These are phyloP conservation scores for Pseudisothecium myosuroides DNA, from an alignment of 225 moss, liverwort and hornwort genomes.

Conservation along the genomic window DNA sequence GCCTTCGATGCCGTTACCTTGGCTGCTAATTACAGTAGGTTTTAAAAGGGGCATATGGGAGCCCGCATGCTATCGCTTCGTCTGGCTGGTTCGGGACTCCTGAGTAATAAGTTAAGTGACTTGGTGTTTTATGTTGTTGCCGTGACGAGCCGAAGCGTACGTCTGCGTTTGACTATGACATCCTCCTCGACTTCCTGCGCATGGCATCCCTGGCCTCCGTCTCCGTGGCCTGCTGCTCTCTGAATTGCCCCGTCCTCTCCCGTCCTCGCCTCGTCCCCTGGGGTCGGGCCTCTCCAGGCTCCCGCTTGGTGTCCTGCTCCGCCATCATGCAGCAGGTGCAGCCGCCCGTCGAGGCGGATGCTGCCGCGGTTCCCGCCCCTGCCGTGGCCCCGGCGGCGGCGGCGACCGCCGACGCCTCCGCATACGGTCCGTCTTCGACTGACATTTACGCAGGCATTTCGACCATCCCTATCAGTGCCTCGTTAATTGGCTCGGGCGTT, in stretches of 20 bases:
- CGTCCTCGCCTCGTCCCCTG: not conserved
- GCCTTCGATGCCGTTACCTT: too few species aligned
- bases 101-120: too few species aligned
- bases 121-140: not conserved
- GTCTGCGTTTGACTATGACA: constrained; percentile 6
- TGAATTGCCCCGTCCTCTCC: not conserved
- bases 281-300: not conserved
- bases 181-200: not conserved
- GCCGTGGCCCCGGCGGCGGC: not conserved
- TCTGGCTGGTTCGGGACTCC: not conserved
- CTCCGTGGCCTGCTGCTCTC: not conserved
- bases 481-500: constrained; percentile 41
- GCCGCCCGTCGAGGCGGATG: not conserved
- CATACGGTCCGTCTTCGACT: not conserved
- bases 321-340: constrained; percentile 17
- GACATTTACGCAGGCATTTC: constrained; percentile 51
- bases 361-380: not conserved
- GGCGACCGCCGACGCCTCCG: not conserved
- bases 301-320: not conserved
- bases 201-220: constrained; percentile 20
- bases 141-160: not conserved
- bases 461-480: constrained; percentile 35
- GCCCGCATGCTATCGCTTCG: too few species aligned
- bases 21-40: too few species aligned
- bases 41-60: too few species aligned